Evolutionary conservation across 2,329 filamentous ascomycete species (phyloP).

Genomic region (Paecilomyces variotii): DNA sequence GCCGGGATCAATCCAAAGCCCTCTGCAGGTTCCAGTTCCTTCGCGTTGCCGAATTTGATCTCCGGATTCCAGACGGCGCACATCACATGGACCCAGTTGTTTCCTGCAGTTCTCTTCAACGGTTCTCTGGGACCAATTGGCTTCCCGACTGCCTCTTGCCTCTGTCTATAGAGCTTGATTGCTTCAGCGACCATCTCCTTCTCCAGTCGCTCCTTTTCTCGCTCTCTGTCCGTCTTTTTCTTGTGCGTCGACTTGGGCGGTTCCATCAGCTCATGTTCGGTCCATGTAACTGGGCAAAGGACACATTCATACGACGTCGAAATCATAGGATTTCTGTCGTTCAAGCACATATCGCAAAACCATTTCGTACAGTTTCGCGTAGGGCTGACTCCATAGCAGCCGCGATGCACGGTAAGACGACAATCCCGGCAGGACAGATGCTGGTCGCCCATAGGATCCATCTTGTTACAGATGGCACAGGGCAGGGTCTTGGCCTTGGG

Average conservation of each 20-base stretch:
- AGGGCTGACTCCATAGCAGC: conserved; percentile 83
- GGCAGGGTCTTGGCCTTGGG: conserved; percentile 72
- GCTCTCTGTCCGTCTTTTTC: conserved; percentile 89
- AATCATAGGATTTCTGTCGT: conserved; percentile 83
- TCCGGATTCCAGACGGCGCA: conserved; percentile 90
- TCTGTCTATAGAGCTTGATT: conserved; percentile 72
- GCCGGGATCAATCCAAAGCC: conserved; percentile 77
- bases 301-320: conserved; percentile 95
- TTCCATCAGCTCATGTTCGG: conserved; percentile 76
- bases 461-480: conserved; percentile 73
- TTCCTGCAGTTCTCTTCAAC: conserved; percentile 86
- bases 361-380: conserved; percentile 66
- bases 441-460: conserved; percentile 64
- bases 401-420: conserved; percentile 80
- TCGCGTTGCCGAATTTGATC: conserved; percentile 82
- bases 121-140: conserved; percentile 80
- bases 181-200: conserved; percentile 73
- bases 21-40: conserved; percentile 75
- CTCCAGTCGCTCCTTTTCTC: conserved; percentile 79
- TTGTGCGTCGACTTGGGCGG: conserved; percentile 68
- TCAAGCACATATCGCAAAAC: conserved; percentile 92
- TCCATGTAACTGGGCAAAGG: conserved; percentile 75
- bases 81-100: conserved; percentile 96
- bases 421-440: conserved; percentile 79
- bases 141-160: conserved; percentile 75